A percentile compares a stretch with the other conserved stretches of the same genome.
Conservation (phyloP, 148 eudicot genomes). For the Talinum fruticosum region DNA sequence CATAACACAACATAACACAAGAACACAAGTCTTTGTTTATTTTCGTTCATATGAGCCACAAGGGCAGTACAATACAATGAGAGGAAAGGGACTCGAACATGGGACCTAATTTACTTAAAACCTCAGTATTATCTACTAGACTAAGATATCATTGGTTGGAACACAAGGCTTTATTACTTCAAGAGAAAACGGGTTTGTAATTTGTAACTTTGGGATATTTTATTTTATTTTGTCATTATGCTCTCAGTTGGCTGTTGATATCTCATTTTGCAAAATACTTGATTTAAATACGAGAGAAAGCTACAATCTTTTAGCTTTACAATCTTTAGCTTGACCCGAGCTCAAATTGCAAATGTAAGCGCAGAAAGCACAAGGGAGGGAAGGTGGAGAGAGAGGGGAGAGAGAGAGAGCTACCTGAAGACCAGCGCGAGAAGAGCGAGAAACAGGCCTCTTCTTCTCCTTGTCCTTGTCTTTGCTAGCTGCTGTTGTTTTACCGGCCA, state of each 20-base stretch:
- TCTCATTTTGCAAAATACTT: background rate
- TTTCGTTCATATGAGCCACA: too few species aligned
- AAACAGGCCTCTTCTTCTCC: slow-evolving; percentile 66
- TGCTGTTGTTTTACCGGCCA: slow-evolving; percentile 73
- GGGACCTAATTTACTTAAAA: too few species aligned
- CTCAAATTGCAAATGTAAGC: background rate
- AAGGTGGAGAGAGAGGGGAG: too few species aligned
- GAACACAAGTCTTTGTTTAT: background rate
- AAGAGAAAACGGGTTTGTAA: too few species aligned
- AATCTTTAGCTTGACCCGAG: background rate
- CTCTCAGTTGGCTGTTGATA: background rate
- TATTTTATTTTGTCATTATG: background rate
- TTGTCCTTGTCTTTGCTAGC: slow-evolving; percentile 69
- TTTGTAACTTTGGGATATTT: background rate
- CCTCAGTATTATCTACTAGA: too few species aligned
- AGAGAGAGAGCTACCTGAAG: slow-evolving; percentile 55
- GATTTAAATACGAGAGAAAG: background rate
- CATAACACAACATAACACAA: background rate
- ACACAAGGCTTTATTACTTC: too few species aligned
- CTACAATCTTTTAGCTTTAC: background rate
- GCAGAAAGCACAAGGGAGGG: background rate
- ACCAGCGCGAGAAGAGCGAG: slow-evolving; percentile 86
- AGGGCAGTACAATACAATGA: too few species aligned
- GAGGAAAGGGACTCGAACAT: too few species aligned
- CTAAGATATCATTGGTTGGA: too few species aligned